A percentile compares a stretch with the other conserved stretches of the same genome.
Conservation (phyloP, 805 yeast species). For the Metschnikowia proteae region DNA sequence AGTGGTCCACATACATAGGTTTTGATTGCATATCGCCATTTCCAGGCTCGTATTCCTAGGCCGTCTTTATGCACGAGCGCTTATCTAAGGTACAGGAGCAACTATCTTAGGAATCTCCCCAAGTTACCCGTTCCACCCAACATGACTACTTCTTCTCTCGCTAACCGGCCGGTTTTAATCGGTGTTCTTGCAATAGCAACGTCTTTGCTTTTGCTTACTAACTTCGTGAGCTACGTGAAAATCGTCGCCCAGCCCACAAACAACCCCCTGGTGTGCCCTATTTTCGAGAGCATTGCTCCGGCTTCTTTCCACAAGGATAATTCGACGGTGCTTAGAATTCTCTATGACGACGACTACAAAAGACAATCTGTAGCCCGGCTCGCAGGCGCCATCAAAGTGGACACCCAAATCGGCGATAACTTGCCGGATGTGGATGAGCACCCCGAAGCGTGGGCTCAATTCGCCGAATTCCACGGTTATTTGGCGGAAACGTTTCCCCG, state of each 20-base stretch:
- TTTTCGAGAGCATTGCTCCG: slow-evolving; percentile 15
- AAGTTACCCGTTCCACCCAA: background rate
- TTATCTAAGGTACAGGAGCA: background rate
- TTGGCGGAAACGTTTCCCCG: slow-evolving; percentile 14
- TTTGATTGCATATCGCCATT: background rate
- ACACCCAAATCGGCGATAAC: slow-evolving; percentile 60
- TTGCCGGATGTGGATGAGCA: slow-evolving; percentile 45
- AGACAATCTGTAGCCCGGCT: slow-evolving; percentile 40
- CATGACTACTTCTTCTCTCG: background rate
- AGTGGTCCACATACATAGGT: background rate
- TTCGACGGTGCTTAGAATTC: slow-evolving; percentile 29
- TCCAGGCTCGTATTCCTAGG: too few species aligned
- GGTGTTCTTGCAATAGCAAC: background rate
- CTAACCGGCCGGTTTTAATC: background rate
- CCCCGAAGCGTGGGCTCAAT: slow-evolving; percentile 46
- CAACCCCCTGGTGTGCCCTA: slow-evolving; percentile 10
- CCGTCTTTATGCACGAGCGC: background rate
- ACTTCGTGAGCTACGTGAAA: slow-evolving; percentile 9
- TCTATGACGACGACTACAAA: slow-evolving; percentile 31
- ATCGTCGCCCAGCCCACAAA: slow-evolving; percentile 11
- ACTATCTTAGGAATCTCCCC: too few species aligned
- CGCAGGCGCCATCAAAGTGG: slow-evolving; percentile 58
- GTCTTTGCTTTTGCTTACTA: slow-evolving; percentile 8
- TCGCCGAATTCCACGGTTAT: slow-evolving; percentile 15
- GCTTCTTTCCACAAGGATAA: slow-evolving; percentile 25